Percentiles rank a stretch among this genome's conserved stretches.
Conservation (phyloP, 2,329 filamentous ascomycete species). For the Alternaria alternata region DNA sequence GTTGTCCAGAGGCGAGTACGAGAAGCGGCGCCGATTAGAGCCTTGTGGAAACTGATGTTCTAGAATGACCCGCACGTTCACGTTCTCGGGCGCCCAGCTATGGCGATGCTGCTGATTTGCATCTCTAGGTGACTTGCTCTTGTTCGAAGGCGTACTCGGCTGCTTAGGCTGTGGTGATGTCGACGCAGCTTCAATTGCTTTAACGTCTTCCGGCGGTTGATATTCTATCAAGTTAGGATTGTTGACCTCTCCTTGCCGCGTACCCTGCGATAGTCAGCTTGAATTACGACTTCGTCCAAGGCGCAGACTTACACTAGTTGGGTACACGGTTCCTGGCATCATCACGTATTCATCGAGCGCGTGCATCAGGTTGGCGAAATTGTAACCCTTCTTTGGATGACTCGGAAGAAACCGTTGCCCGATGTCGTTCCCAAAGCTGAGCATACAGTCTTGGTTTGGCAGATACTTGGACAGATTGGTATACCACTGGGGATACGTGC, state of each 20-base stretch:
- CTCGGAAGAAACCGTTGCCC: conserved; percentile 56
- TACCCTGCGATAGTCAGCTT: conserved; percentile 14
- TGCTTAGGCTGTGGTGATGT: conserved; percentile 6
- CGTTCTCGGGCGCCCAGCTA: conserved; percentile 35
- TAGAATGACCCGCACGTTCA: conserved; percentile 40
- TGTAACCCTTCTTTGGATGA: conserved; percentile 51
- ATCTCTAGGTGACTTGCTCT: conserved; percentile 11
- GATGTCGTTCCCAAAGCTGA: conserved; percentile 54
- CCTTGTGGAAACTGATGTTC: conserved; percentile 31
- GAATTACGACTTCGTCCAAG: neutral
- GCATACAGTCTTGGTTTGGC: conserved; percentile 46
- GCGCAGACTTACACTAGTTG: conserved; percentile 31
- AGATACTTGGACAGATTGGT: conserved; percentile 50
- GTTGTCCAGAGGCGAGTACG: conserved; percentile 26
- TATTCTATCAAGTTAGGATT: conserved; percentile 6
- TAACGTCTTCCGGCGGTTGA: conserved; percentile 4
- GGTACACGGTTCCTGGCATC: conserved; percentile 55
- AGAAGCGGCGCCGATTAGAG: conserved; percentile 28
- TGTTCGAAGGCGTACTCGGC: conserved; percentile 12
- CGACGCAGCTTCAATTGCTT: conserved; percentile 17
- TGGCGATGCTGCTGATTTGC: conserved; percentile 17
- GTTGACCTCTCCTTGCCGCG: conserved; percentile 9
- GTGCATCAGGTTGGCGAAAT: conserved; percentile 54
- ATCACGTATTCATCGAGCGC: conserved; percentile 56
- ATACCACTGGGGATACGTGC: conserved; percentile 54